These are phyloP conservation scores for Mangifera indica DNA, from an alignment of 345 rosid genomes.

Conservation along the genomic window DNA sequence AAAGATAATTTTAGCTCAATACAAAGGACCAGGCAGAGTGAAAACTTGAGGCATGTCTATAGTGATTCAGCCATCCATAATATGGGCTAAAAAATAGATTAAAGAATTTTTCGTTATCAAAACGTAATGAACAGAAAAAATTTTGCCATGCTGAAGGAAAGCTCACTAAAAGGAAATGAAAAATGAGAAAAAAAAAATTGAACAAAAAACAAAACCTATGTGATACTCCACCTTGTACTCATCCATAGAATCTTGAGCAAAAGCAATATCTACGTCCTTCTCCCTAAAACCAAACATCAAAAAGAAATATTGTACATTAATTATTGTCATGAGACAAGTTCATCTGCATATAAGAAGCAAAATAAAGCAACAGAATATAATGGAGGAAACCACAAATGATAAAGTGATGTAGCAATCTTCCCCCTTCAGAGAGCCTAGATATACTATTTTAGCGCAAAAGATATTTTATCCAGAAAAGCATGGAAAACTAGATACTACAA, in stretches of 20 bases:
- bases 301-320: constrained; percentile 8
- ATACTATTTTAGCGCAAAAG: constrained; percentile 7
- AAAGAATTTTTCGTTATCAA: no score
- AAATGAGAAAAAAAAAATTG: background rate
- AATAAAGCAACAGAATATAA: background rate
- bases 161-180: background rate
- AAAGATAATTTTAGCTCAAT: no score
- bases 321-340: background rate
- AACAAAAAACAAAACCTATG: constrained; percentile 16
- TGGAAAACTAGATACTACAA: background rate
- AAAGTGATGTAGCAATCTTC: background rate
- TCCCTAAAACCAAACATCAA: constrained; percentile 59
- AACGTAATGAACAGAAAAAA: background rate
- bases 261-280: constrained; percentile 79
- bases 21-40: no score
- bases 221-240: constrained; percentile 69
- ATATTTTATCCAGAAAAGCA: background rate
- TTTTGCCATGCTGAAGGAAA: background rate
- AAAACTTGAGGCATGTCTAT: no score
- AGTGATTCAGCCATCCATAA: no score
- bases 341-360: background rate
- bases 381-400: background rate
- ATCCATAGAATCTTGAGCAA: constrained; percentile 91
- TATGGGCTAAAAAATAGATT: no score
- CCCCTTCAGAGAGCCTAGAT: background rate